These are phyloP conservation scores for Grosmannia serpens DNA, from an alignment of 2,329 filamentous ascomycete species.

Conservation along the genomic window DNA sequence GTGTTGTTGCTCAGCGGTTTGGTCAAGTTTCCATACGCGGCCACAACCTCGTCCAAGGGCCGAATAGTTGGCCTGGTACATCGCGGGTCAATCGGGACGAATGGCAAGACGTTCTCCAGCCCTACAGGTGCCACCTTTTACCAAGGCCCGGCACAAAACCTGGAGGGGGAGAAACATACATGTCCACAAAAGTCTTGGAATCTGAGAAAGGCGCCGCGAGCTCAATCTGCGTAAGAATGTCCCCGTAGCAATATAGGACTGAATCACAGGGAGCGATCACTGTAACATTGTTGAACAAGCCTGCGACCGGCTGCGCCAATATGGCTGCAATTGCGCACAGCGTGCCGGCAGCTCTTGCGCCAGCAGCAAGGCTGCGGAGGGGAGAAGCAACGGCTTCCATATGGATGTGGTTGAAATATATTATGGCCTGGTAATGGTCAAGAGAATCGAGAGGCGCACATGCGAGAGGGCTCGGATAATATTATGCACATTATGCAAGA, in stretches of 20 bases:
- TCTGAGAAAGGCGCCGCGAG: conserved; percentile 52
- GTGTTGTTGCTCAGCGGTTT: conserved; percentile 54
- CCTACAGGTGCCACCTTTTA: not conserved
- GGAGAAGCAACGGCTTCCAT: not conserved
- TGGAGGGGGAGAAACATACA: conserved; percentile 29
- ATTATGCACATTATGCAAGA: not conserved
- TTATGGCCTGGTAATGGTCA: not conserved
- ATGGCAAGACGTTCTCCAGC: not conserved
- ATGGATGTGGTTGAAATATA: not conserved
- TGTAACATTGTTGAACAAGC: conserved; percentile 48
- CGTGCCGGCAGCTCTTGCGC: not conserved
- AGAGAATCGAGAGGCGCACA: not conserved
- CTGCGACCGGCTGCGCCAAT: conserved; percentile 19
- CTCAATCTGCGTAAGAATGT: conserved; percentile 50
- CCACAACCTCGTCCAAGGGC: conserved; percentile 47
- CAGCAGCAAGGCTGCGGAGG: not conserved
- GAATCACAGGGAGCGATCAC: conserved; percentile 55
- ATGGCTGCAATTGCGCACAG: not conserved
- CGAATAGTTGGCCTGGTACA: conserved; percentile 42
- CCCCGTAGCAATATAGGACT: conserved; percentile 55
- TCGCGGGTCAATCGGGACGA: not conserved
- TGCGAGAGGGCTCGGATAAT: not conserved
- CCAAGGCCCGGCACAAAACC: too few relatives aligned
- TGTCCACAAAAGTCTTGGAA: conserved; percentile 62
- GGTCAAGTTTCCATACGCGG: conserved; percentile 45